Conservation (phyloP, 78 protist species). For the Chrysochromulina parva region DNA sequence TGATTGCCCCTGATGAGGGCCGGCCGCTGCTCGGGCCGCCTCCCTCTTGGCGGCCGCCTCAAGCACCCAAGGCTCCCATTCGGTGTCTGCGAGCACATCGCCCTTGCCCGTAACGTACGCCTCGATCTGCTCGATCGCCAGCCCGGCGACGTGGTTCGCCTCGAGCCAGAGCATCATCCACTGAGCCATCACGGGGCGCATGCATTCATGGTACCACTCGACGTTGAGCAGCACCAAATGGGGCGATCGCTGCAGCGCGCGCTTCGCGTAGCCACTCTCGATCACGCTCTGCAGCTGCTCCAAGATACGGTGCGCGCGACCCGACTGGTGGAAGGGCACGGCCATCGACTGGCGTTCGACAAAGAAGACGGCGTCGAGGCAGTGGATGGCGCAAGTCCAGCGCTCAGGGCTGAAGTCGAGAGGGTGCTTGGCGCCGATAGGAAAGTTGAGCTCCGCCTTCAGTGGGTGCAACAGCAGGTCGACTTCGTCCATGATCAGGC, state of each 20-base stretch:
- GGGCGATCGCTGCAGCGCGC: conserved; percentile 31
- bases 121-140: not conserved
- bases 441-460: conserved; percentile 63
- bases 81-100: not conserved
- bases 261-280: not conserved
- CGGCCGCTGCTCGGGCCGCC: too few relatives aligned
- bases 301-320: not conserved
- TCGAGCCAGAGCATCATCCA: conserved; percentile 30
- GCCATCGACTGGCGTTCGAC: not conserved
- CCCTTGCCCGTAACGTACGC: not conserved
- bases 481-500: conserved; percentile 60
- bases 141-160: not conserved
- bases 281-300: not conserved
- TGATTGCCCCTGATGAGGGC: too few relatives aligned
- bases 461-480: conserved; percentile 78
- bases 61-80: not conserved
- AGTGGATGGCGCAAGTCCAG: conserved; percentile 61
- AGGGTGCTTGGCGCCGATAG: conserved; percentile 53
- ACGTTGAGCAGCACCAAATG: conserved; percentile 27
- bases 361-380: conserved; percentile 50
- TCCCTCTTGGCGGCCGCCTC: too few relatives aligned
- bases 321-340: not conserved
- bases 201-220: not conserved
- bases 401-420: conserved; percentile 50
- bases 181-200: conserved; percentile 11